A percentile compares a stretch with the other conserved stretches of the same genome.
Evolutionary conservation across 305 asterid species (phyloP).

Genomic region (Andrographis paniculata): DNA sequence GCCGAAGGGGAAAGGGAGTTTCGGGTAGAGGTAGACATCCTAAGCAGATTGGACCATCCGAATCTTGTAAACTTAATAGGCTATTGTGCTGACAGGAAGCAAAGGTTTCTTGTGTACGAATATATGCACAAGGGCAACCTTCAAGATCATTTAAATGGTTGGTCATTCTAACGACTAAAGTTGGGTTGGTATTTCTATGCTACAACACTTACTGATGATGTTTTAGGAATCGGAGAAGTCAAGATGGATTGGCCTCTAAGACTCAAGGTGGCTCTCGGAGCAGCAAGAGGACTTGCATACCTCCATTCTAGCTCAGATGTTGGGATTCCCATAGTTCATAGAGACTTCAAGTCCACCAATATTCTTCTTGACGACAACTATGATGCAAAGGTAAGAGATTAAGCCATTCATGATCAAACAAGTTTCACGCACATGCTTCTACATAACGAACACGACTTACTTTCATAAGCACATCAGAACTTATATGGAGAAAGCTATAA

Average conservation of each 20-base stretch:
- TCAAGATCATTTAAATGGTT: constrained; percentile 91
- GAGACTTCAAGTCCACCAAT: constrained; percentile 95
- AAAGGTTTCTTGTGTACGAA: constrained; percentile 86
- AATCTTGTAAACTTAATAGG: constrained; percentile 80
- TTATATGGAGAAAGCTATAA: constrained; percentile 8
- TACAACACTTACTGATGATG: constrained; percentile 7
- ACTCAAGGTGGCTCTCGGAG: constrained; percentile 79
- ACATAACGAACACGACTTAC: too few species aligned
- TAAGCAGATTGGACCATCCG: constrained; percentile 94
- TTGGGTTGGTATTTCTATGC: neutral
- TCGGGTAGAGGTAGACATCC: constrained; percentile 86
- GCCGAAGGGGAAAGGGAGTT: constrained; percentile 95
- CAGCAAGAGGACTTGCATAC: constrained; percentile 94
- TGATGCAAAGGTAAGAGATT: constrained; percentile 69
- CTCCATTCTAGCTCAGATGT: constrained; percentile 85
- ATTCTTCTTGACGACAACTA: constrained; percentile 69
- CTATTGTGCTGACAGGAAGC: constrained; percentile 95
- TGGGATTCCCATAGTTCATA: constrained; percentile 85
- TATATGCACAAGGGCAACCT: constrained; percentile 84
- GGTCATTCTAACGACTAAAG: constrained; percentile 17
- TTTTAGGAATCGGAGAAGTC: constrained; percentile 60
- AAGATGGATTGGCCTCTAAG: constrained; percentile 92
- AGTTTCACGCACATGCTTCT: too few species aligned
- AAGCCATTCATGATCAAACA: too few species aligned
- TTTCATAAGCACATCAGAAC: constrained; percentile 11